Evolutionary conservation across 768 basidiomycete genomes (phyloP).

Genomic region (Leccinum longicurvipes): DNA sequence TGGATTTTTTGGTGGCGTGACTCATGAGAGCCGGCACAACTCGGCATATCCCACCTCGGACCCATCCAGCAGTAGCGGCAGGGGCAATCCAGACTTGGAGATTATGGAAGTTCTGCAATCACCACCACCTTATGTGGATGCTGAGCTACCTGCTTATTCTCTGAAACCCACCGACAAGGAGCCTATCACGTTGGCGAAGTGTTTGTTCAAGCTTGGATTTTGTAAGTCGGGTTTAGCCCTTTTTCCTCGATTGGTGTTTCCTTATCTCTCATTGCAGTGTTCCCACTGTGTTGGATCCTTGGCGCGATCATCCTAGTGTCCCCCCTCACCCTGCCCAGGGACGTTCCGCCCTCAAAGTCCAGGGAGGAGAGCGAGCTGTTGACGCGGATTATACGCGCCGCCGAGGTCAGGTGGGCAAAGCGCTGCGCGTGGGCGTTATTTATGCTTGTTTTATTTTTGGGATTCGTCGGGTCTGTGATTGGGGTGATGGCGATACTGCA

Average conservation of each 20-base stretch:
- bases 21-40: constrained; percentile 33
- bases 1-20: constrained; percentile 29
- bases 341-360: constrained; percentile 32
- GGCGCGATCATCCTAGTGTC: constrained; percentile 39
- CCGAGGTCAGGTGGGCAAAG: constrained; percentile 42
- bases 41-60: too few species aligned
- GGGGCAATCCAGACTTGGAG: background rate
- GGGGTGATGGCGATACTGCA: background rate
- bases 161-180: constrained; percentile 24
- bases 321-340: constrained; percentile 36
- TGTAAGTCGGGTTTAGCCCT: constrained; percentile 33
- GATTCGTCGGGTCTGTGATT: background rate
- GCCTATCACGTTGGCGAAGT: constrained; percentile 43
- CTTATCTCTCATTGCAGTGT: constrained; percentile 31
- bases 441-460: background rate
- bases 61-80: background rate
- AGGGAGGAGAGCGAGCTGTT: constrained; percentile 33
- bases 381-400: constrained; percentile 30
- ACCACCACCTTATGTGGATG: constrained; percentile 32
- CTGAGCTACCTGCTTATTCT: constrained; percentile 35
- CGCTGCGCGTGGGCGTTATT: constrained; percentile 24
- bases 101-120: background rate
- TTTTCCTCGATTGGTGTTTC: background rate
- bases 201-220: constrained; percentile 50
- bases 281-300: constrained; percentile 48